Percentiles rank a stretch among this genome's conserved stretches.
Evolutionary conservation across 2,329 filamentous ascomycete species (phyloP).

Genomic region (Fusarium verrucosum): DNA sequence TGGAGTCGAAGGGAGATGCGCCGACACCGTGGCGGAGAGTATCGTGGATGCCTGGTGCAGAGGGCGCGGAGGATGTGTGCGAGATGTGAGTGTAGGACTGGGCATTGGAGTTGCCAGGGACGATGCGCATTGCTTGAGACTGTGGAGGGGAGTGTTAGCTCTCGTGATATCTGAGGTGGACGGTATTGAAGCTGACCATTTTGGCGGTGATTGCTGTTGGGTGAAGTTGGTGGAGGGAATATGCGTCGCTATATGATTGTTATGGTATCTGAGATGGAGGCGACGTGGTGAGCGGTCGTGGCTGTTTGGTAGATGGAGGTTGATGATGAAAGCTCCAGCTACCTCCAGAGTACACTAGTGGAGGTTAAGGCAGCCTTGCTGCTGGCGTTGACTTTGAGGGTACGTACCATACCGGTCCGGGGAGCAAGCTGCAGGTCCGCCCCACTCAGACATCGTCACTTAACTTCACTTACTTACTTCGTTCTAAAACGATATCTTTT

Average conservation of each 20-base stretch:
- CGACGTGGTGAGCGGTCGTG: slow-evolving; percentile 8
- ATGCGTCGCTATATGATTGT: not conserved
- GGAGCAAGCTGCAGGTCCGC: slow-evolving; percentile 19
- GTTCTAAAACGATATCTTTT: slow-evolving; percentile 3
- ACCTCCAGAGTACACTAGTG: too few relatives aligned
- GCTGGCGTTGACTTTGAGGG: slow-evolving; percentile 29
- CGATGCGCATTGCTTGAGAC: slow-evolving; percentile 84
- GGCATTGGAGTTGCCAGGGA: slow-evolving; percentile 74
- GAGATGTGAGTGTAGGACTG: slow-evolving; percentile 71
- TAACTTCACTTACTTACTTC: slow-evolving; percentile 38
- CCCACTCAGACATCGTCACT: slow-evolving; percentile 32
- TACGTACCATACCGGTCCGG: slow-evolving; percentile 35
- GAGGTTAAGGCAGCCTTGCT: slow-evolving; percentile 40
- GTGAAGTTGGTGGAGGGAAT: not conserved
- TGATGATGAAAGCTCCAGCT: slow-evolving; percentile 39
- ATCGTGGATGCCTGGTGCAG: slow-evolving; percentile 92
- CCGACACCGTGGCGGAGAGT: slow-evolving; percentile 86
- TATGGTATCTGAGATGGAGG: not conserved
- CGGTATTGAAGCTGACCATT: slow-evolving; percentile 57
- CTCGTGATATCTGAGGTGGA: slow-evolving; percentile 6
- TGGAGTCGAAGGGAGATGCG: slow-evolving; percentile 63
- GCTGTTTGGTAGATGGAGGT: slow-evolving; percentile 9
- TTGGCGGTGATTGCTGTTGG: slow-evolving; percentile 45
- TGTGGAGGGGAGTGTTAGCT: slow-evolving; percentile 36
- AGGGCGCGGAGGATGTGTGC: slow-evolving; percentile 77